A percentile compares a stretch with the other conserved stretches of the same genome.
Conservation (phyloP, 768 basidiomycete genomes). For the Trametes coccinea region DNA sequence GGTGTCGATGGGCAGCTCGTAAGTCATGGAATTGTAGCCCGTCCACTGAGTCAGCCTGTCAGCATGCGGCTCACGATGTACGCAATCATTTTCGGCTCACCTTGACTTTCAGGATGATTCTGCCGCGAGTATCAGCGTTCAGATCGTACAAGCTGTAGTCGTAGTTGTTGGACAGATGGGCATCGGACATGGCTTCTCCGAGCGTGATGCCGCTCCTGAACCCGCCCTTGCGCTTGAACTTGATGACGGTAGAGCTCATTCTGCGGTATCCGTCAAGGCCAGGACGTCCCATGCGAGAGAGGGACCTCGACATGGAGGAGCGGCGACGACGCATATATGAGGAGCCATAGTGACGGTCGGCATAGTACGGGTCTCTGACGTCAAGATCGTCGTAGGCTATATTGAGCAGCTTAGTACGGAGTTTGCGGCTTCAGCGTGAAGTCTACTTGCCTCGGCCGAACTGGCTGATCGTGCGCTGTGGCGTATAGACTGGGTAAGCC, state of each 20-base stretch:
- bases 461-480: slow-evolving; percentile 27
- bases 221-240: slow-evolving; percentile 74
- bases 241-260: slow-evolving; percentile 53
- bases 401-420: slow-evolving; percentile 1
- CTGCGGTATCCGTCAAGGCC: slow-evolving; percentile 45
- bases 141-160: slow-evolving; percentile 64
- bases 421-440: not conserved
- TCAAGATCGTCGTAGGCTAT: slow-evolving; percentile 59
- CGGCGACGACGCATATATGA: slow-evolving; percentile 31
- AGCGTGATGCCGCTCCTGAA: slow-evolving; percentile 66
- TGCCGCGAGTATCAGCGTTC: slow-evolving; percentile 58
- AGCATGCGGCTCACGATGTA: not conserved
- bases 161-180: slow-evolving; percentile 60
- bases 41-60: slow-evolving; percentile 51
- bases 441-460: slow-evolving; percentile 22
- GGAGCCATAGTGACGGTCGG: slow-evolving; percentile 18
- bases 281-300: slow-evolving; percentile 21
- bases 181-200: slow-evolving; percentile 66
- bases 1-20: slow-evolving; percentile 70
- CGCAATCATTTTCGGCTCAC: slow-evolving; percentile 37
- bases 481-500: slow-evolving; percentile 47
- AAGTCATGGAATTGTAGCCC: slow-evolving; percentile 68
- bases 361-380: slow-evolving; percentile 52
- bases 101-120: slow-evolving; percentile 62
- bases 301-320: slow-evolving; percentile 46